A percentile compares a stretch with the other conserved stretches of the same genome.
phyloP scores from a whole-genome alignment of 148 eudicot genomes.

The Drosera capensis region DNA sequence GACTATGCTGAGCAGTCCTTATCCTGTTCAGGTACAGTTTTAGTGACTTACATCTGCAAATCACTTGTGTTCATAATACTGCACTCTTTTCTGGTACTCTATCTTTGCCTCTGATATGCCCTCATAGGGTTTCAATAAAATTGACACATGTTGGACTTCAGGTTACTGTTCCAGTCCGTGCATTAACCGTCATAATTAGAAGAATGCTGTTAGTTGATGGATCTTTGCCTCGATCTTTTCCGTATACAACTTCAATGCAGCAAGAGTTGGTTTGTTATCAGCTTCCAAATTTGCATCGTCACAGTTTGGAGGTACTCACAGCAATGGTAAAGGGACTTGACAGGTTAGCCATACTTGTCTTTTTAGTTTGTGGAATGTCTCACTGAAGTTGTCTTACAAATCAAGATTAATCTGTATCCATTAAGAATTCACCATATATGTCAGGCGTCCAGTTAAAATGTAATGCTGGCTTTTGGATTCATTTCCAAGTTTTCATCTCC shows the following conservation, averaged over 20 bases:
- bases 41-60: too few species aligned
- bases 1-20: constrained; percentile 72
- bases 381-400: too few species aligned
- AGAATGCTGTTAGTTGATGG: constrained; percentile 86
- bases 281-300: constrained; percentile 57
- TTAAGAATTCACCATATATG: too few species aligned
- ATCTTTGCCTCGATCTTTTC: constrained; percentile 35
- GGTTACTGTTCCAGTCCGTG: constrained; percentile 57
- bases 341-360: too few species aligned
- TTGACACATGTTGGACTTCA: constrained; percentile 10
- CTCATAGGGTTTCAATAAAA: not conserved
- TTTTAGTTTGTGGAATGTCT: too few species aligned
- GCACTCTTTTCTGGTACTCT: not conserved
- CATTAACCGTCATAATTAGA: constrained; percentile 38
- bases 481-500: too few species aligned
- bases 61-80: constrained; percentile 14
- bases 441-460: too few species aligned
- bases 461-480: too few species aligned
- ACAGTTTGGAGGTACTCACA: constrained; percentile 46
- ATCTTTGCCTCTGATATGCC: not conserved
- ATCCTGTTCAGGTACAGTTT: too few species aligned
- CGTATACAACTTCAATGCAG: constrained; percentile 56
- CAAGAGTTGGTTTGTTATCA: constrained; percentile 71
- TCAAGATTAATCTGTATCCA: too few species aligned
- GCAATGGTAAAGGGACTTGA: constrained; percentile 48